Base-by-base conservation (phyloP, 441 rosid genomes). In the Biscutella laevigata region DNA sequence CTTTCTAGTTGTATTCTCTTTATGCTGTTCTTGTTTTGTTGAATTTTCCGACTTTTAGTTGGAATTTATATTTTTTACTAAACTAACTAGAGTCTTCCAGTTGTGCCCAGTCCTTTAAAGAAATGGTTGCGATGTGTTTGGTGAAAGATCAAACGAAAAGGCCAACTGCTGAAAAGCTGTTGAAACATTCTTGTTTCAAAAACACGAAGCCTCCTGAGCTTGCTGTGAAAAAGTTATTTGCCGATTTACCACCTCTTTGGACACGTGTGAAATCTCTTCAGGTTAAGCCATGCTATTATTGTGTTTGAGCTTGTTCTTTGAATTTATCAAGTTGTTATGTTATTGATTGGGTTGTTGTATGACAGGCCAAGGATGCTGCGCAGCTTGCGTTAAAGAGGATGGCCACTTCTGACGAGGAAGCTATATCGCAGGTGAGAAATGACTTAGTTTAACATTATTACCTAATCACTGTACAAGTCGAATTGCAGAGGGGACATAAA, bases 101-200 rank as follows among this genome's bases (percentile, higher is more conserved):
- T 77, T 80, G 95, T 92, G 65, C 77, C 68, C 96, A 94, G 97
- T 84, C 95, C 69, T 94, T 94, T 77, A 89, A 94, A 94, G 97
- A 94, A 78, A 94, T 94, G 99, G 95, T 89, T 64, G 97, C 97
- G 40, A 94, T 89, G 97, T 94, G 99, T 78, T 78, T 94, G 67
- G 99, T 87, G 77, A 94, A 94, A 86, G 99, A 94, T 78, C 99
- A 83, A 73, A 72, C 91, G 24, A 86, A 83, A 82, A 80, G 99
- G 74, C 99, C 99, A 56, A 83, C 99, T 26, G 97, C 96, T 17
- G 99, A 89, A 61, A 94, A 89, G 65, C 61, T 94, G 70, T 64
- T 94, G 54, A 89, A 86, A 39, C 99, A 86, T 65, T 74, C 96
- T 1, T 86, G 86, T 73, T 94, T 94, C 78, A 89, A 84, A 79